Percentiles rank a stretch among this genome's conserved stretches.
These are phyloP conservation scores for Rhodomyrtus tomentosa DNA, from an alignment of 345 rosid genomes.

Conservation along the genomic window DNA sequence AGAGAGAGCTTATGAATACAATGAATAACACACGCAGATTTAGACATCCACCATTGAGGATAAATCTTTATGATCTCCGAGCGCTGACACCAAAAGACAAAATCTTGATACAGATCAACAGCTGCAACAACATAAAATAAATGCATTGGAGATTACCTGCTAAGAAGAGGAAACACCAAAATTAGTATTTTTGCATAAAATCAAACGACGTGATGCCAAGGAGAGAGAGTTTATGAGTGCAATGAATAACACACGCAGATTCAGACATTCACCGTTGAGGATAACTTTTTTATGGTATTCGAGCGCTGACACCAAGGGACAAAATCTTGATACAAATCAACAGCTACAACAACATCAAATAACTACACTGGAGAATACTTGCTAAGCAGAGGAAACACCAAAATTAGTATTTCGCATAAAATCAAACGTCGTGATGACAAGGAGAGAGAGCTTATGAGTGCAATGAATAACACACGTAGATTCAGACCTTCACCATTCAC, in stretches of 20 bases:
- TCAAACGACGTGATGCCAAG: too few relatives aligned
- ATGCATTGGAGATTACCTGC: conserved; percentile 83
- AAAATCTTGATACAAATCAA: too few relatives aligned
- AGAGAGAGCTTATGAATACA: too few relatives aligned
- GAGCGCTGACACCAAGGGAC: too few relatives aligned
- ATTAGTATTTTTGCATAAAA: background rate
- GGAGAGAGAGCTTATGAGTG: background rate
- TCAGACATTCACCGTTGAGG: too few relatives aligned
- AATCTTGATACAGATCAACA: conserved; percentile 91
- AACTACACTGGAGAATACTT: conserved; percentile 83
- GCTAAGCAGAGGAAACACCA: background rate
- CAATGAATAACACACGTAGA: background rate
- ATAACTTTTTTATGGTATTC: too few relatives aligned
- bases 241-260: too few relatives aligned
- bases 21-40: background rate
- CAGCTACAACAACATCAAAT: conserved; percentile 81
- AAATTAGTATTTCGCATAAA: too few relatives aligned
- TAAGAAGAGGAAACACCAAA: background rate
- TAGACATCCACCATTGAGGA: conserved; percentile 7
- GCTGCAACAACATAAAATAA: conserved; percentile 87
- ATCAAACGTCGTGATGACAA: background rate
- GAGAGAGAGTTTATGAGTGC: too few relatives aligned
- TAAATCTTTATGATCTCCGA: conserved; percentile 55
- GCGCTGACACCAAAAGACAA: conserved; percentile 93
- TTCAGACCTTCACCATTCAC: background rate